Base-by-base conservation (phyloP, 2,329 filamentous ascomycete genomes). In the Lizonia empirigonia region DNA sequence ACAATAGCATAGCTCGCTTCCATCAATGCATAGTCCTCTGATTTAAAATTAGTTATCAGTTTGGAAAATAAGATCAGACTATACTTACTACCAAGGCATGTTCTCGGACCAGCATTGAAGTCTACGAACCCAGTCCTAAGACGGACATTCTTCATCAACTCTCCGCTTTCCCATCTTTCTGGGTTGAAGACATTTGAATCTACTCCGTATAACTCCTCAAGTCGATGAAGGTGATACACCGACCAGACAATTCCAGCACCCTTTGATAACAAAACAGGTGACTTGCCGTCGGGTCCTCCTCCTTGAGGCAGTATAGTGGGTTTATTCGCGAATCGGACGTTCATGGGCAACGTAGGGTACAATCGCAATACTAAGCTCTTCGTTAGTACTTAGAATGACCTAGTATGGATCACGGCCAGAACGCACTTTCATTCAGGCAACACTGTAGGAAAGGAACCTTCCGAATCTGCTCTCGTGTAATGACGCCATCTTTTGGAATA, bases 181-280 rank as follows among this genome's bases (percentile, higher is more conserved):
- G 71, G 71, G 13, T 50, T 41, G 36, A 72, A 73, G 5, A 42
- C 49, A 1, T 64, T 44, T 0, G 69, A 65, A 44, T 74, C 69
- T 3, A 44, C 15, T 1, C 71, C 70, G 54, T 59, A 74, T 7
- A 73, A 44, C 32, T 69, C 65, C 10, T 44, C 26, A 1, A 63
- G 51, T 7, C 67, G 59, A 23, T 72, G 68, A 56, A 73, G 61
- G 4, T 50, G 36, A 29, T 60, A 63, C 0, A 53, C 30, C 7
- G 46, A 23, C 24, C 53, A 67, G 0, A 22, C 23, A 1, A 61
- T 45, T n/a, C 37, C 54, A 1, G 39, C 15, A 12, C 68, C 69
- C 27, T 66, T 67, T 10, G 58, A 53, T 2, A 73, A 41, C 18
- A 64, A 44, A 7, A 72, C 24, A 0, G 71, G 71, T 3, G 56